Evolutionary conservation across 148 eudicot species (phyloP).

Genomic region (Chenopodium formosanum): DNA sequence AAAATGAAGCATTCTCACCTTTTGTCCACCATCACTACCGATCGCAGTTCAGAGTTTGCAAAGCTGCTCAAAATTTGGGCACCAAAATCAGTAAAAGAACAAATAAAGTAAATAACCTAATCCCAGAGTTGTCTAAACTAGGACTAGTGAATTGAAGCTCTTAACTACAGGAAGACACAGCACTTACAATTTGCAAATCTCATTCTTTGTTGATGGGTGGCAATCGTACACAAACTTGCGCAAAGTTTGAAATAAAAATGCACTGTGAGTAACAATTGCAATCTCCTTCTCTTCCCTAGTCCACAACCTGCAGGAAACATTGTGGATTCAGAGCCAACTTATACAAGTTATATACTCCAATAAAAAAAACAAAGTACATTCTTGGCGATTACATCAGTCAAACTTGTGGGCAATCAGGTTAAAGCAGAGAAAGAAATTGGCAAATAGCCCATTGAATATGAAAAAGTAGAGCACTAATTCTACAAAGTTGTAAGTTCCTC

Average conservation of each 20-base stretch:
- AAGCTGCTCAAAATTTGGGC: constrained; percentile 43
- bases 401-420: background rate
- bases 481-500: background rate
- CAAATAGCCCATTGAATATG: background rate
- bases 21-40: constrained; percentile 57
- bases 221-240: constrained; percentile 51
- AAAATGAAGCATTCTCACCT: constrained; percentile 32
- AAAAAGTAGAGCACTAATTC: background rate
- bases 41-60: constrained; percentile 71
- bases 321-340: background rate
- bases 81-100: background rate
- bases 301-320: constrained; percentile 50
- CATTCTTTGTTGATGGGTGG: constrained; percentile 46
- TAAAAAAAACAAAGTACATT: background rate
- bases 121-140: background rate
- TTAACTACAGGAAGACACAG: background rate
- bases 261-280: constrained; percentile 72
- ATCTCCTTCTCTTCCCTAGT: constrained; percentile 74
- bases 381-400: background rate
- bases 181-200: constrained; percentile 57
- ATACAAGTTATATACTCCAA: background rate
- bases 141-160: background rate
- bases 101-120: background rate
- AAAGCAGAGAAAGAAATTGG: background rate
- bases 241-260: constrained; percentile 54